Base-by-base conservation (phyloP, 1,284 basidiomycete species). In the Pholiota adiposa region DNA sequence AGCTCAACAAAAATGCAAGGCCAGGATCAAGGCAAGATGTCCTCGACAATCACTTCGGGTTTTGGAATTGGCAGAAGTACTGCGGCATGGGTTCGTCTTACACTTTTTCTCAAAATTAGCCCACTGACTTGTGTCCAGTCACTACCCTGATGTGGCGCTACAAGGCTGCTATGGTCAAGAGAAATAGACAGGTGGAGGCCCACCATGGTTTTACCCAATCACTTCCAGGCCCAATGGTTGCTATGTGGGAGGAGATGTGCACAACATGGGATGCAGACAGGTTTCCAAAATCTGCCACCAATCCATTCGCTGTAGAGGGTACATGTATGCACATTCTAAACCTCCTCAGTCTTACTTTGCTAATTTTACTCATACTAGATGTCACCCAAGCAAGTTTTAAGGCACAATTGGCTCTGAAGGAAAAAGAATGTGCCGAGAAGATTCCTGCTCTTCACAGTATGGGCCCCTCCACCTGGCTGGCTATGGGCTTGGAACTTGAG, bases 11-110 rank as follows among this genome's bases (percentile, higher is more conserved):
- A 64, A 34, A 62, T 56, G 6, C 57, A 59, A 44, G 64, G 62
- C 5, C 64, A 0, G 62, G 64, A 0, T 62, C 62, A 9, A 60
- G 63, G 0, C 63, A 65, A 0, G 64, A 66, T 38, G 38, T 51
- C 8, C 54, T 67, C 1, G 64, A 67, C 41, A 57, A 67, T 19
- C 60, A 67, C 34, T 62, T 67, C 19, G 53, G 51, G 9, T 58
- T 43, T 25, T 64, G 60, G 60, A 66, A 66, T 38, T 66, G 60
- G 60, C 43, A 19, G n/a, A 66, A 66, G 38, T 65, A 63, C 23
- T 25, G 43, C 7, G 4, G 21, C 1, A 56, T 62, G 25, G 60
- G 62, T 1, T 14, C 7, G 46, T 49, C 11, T 12, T n/a, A n/a
- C 16, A 25, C 27, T 4, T 11, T 49, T 49, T 27, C 4, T 3